phyloP scores from a whole-genome alignment of 345 rosid species.

The Iberis pinnata region DNA sequence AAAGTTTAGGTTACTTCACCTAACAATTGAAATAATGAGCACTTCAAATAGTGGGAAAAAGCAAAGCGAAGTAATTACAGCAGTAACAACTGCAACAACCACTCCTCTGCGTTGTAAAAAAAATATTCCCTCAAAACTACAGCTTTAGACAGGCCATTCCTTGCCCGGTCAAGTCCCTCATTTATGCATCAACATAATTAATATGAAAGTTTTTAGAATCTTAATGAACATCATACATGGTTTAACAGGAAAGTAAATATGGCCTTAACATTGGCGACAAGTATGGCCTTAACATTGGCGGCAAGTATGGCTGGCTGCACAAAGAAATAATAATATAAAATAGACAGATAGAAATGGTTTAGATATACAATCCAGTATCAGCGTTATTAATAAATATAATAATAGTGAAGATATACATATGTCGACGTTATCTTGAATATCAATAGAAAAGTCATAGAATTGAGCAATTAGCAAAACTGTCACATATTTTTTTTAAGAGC shows the following conservation, averaged over 20 bases:
- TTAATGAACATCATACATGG: constrained; percentile 55
- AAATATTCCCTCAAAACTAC: constrained; percentile 88
- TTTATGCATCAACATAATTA: constrained; percentile 42
- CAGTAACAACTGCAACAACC: constrained; percentile 98
- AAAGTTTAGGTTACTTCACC: constrained; percentile 18
- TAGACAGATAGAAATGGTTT: too few relatives aligned
- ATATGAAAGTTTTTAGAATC: constrained; percentile 17
- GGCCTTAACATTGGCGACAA: constrained; percentile 75
- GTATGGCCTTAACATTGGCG: constrained; percentile 70
- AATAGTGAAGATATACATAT: too few relatives aligned
- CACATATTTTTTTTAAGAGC: too few relatives aligned
- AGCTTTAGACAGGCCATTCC: constrained; percentile 87
- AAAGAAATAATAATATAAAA: constrained; percentile 14
- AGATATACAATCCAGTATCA: constrained; percentile 16
- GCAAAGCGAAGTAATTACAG: constrained; percentile 38
- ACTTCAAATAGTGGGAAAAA: constrained; percentile 11
- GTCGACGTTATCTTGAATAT: too few relatives aligned
- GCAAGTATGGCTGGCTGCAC: constrained; percentile 79
- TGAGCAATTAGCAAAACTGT: too few relatives aligned
- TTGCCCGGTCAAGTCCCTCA: constrained; percentile 94
- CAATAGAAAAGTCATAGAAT: too few relatives aligned
- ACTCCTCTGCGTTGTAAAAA: constrained; percentile 91
- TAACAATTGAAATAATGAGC: constrained; percentile 7
- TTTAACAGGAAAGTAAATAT: constrained; percentile 85
- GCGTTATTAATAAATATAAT: too few relatives aligned